Base-by-base conservation (phyloP, 179 eudicot species). In the Patellifolia procumbens region DNA sequence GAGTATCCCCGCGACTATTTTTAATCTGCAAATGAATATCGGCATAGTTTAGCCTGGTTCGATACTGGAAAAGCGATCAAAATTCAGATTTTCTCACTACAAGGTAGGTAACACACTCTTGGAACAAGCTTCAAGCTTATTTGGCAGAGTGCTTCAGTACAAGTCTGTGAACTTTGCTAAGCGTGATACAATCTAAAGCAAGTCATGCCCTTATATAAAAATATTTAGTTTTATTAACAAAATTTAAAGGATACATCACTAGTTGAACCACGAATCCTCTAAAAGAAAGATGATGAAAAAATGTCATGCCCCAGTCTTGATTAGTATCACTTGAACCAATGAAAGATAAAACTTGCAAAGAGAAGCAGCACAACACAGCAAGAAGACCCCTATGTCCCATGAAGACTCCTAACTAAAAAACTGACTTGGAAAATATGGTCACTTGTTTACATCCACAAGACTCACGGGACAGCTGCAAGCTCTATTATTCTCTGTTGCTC, bases 1-100 rank as follows among this genome's bases (percentile, higher is more conserved):
- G 98, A 78, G 79, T 84, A 77, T 93, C 91, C 62, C 88, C 92
- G 65, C 98, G 86, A 73, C 91, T 86, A 73, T 96, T 96, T 81
- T 80, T 84, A 72, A 93, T 85, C 99, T 96, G 89, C 78, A 86
- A 46, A 81, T 26, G 45, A 74, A 29, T 51, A 64, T n/a, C 52
- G 22, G n/a, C 70, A 73, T 29, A 24, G 7, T 45, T 66, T 32
- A 66, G 76, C 6, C 61, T 52, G 62, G 68, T 68, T 32, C 52
- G 22, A 9, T 9, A 49, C 46, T 55, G 31, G 48, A 77, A 45
- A 56, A 73, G 64, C 49, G 49, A 35, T 45, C 52, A 67, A 45
- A 43, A 60, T 42, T 53, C 26, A 68, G 59, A 59, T 15, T 31
- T 39, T 32, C n/a, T 53, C 49, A 58, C 6, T 49, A 2, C 42